phyloP scores from a whole-genome alignment of 805 yeast species.

The Candida hungchunana region DNA sequence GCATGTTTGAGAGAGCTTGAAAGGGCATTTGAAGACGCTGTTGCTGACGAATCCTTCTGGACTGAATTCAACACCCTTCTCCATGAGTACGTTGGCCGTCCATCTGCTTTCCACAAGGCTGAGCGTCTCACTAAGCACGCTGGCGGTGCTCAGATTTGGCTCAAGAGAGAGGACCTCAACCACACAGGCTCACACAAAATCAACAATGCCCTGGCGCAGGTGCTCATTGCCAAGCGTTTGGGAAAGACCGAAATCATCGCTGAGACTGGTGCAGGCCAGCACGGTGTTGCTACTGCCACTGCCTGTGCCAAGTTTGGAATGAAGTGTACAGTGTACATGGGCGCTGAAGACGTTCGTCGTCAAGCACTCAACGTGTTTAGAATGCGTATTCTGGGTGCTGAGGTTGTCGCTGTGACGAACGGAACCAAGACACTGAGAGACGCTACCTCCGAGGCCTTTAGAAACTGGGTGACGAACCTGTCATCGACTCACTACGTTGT shows the following conservation, averaged over 20 bases:
- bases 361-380: constrained; percentile 98
- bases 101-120: constrained; percentile 87
- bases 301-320: constrained; percentile 92
- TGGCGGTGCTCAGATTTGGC: constrained; percentile 96
- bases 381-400: constrained; percentile 95
- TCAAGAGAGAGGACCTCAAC: constrained; percentile 93
- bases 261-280: constrained; percentile 93
- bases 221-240: constrained; percentile 69
- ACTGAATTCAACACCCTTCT: constrained; percentile 77
- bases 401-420: constrained; percentile 86
- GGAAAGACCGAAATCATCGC: constrained; percentile 79
- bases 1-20: constrained; percentile 89
- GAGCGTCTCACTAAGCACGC: constrained; percentile 84
- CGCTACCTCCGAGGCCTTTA: constrained; percentile 95
- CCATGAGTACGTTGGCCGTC: constrained; percentile 94
- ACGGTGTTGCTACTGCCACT: constrained; percentile 90
- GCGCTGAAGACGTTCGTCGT: constrained; percentile 98
- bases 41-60: constrained; percentile 91
- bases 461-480: constrained; percentile 90
- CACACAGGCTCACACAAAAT: constrained; percentile 89
- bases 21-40: constrained; percentile 79
- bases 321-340: constrained; percentile 94
- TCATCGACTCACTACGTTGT: constrained; percentile 89
- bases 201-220: constrained; percentile 81
- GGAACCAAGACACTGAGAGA: constrained; percentile 97